Percentiles rank a stretch among this genome's conserved stretches.
Conservation (phyloP, 208 protist species). For the Naegleria gruberi region DNA sequence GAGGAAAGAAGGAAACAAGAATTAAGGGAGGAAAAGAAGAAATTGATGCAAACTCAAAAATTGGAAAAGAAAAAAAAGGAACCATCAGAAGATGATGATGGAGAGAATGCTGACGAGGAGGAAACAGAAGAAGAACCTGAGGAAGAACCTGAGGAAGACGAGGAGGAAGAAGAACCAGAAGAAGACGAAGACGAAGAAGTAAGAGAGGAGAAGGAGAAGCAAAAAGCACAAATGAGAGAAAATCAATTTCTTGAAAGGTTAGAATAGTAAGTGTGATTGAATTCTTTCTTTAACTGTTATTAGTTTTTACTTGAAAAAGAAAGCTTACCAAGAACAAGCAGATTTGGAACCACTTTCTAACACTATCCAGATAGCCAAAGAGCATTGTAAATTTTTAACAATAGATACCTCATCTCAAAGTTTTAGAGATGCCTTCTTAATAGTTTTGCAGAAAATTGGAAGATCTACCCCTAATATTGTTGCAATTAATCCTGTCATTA, state of each 20-base stretch:
- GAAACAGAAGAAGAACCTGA: neutral
- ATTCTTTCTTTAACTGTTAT: neutral
- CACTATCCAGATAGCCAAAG: neutral
- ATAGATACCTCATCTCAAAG: neutral
- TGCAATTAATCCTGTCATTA: neutral
- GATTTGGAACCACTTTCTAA: neutral
- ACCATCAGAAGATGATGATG: neutral
- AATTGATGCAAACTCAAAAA: neutral
- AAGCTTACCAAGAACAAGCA: neutral
- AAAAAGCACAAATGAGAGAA: neutral
- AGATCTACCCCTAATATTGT: neutral
- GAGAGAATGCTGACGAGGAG: neutral
- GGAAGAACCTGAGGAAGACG: neutral
- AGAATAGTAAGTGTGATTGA: neutral
- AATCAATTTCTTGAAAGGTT: neutral
- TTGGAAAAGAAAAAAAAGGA: neutral
- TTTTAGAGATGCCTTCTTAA: neutral
- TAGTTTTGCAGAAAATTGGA: neutral
- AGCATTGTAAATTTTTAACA: neutral
- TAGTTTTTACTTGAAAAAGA: neutral
- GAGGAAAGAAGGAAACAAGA: neutral
- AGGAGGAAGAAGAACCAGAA: neutral
- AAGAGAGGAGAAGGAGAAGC: neutral
- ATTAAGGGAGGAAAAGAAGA: neutral
- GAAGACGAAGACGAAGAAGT: neutral